Evolutionary conservation across 192 early-diverging fungal species (phyloP).

Genomic region (Spizellomyces punctatus): DNA sequence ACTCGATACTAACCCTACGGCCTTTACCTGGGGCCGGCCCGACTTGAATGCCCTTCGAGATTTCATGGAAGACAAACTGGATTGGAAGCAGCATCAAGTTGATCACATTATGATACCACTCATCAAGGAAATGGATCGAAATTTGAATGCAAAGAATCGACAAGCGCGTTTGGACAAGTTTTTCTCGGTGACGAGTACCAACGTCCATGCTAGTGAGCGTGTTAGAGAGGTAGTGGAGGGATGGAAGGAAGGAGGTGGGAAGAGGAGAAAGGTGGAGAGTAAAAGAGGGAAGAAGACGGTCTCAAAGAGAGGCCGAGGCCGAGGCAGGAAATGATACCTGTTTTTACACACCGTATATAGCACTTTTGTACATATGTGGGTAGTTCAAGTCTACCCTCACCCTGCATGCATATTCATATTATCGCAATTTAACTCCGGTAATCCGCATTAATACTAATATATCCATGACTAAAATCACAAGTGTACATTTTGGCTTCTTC

Average conservation of each 20-base stretch:
- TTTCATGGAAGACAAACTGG: slow-evolving; percentile 62
- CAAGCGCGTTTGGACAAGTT: slow-evolving; percentile 45
- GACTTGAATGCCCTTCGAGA: slow-evolving; percentile 67
- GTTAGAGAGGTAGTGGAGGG: slow-evolving; percentile 1
- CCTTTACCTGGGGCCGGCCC: slow-evolving; percentile 75
- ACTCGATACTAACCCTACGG: slow-evolving; percentile 63
- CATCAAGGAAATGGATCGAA: slow-evolving; percentile 48
- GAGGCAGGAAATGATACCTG: no score
- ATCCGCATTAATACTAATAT: slow-evolving; percentile 92
- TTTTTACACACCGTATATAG: no score
- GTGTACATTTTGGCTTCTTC: slow-evolving; percentile 89
- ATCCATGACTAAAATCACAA: slow-evolving; percentile 92
- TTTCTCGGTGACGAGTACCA: slow-evolving; percentile 19
- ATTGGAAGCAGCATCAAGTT: slow-evolving; percentile 66
- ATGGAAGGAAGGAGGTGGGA: neutral
- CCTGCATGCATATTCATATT: no score
- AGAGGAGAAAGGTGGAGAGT: no score
- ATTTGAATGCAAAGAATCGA: slow-evolving; percentile 12
- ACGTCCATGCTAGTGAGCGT: slow-evolving; percentile 4
- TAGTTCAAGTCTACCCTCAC: no score
- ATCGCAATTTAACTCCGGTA: slow-evolving; percentile 46
- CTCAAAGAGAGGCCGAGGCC: no score
- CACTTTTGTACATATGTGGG: no score
- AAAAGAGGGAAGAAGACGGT: no score
- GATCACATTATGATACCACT: slow-evolving; percentile 74